Percentiles rank a stretch among this genome's conserved stretches.
Evolutionary conservation across 148 eudicot genomes (phyloP).

Genomic region (Persicaria tinctoria): DNA sequence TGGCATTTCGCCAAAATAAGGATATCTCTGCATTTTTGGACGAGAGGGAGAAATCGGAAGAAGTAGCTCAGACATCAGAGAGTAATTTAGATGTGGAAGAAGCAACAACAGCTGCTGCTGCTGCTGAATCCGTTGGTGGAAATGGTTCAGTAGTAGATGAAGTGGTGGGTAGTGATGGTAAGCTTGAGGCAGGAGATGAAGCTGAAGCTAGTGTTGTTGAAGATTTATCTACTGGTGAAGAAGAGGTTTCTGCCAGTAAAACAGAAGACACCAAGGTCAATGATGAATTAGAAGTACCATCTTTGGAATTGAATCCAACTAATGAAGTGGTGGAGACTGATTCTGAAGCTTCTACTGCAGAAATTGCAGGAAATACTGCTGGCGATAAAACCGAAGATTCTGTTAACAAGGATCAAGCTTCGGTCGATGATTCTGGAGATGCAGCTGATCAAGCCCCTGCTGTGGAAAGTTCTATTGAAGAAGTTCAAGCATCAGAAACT

Average conservation of each 20-base stretch:
- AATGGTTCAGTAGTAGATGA: conserved; percentile 4
- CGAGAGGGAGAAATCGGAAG: conserved; percentile 43
- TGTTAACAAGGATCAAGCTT: not conserved
- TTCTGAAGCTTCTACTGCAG: conserved; percentile 15
- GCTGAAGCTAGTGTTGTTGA: conserved; percentile 2
- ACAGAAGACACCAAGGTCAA: not conserved
- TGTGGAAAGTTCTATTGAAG: conserved; percentile 6
- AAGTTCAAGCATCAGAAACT: not conserved
- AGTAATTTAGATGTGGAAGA: conserved; percentile 15
- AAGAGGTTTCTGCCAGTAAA: conserved; percentile 9
- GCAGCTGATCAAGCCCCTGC: conserved; percentile 10
- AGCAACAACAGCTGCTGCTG: conserved; percentile 2
- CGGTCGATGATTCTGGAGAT: conserved; percentile 8
- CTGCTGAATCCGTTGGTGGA: conserved; percentile 16
- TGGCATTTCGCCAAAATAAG: conserved; percentile 71
- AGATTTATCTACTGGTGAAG: conserved; percentile 15
- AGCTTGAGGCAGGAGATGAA: conserved; percentile 12
- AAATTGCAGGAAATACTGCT: conserved; percentile 10
- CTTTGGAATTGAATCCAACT: conserved; percentile 12
- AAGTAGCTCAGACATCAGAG: conserved; percentile 18
- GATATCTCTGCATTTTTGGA: conserved; percentile 78
- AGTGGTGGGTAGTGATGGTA: conserved; percentile 9
- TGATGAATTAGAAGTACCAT: too few relatives aligned
- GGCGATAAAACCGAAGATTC: conserved; percentile 12
- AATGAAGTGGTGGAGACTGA: conserved; percentile 26